phyloP scores from a whole-genome alignment of 1,284 basidiomycete genomes.

The Mycosarcoma maydis region DNA sequence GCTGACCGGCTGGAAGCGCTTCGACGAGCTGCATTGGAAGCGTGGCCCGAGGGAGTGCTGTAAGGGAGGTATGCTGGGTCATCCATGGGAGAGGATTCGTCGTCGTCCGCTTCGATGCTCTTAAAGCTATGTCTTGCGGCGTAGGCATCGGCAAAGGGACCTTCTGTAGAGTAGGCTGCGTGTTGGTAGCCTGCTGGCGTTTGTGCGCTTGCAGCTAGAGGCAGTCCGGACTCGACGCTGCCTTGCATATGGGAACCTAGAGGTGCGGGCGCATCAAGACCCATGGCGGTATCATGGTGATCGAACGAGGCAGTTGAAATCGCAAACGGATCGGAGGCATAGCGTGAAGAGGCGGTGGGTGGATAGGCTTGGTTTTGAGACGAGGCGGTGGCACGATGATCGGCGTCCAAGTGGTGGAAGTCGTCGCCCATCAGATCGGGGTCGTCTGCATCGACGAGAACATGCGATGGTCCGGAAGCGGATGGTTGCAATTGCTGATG shows the following conservation, averaged over 20 bases:
- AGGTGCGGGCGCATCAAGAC: constrained; percentile 32
- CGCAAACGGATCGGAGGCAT: constrained; percentile 23
- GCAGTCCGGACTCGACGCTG: constrained; percentile 53
- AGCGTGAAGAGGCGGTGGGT: constrained; percentile 10
- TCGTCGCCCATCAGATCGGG: constrained; percentile 61
- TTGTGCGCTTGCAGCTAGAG: constrained; percentile 42
- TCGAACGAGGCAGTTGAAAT: constrained; percentile 32
- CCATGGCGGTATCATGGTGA: constrained; percentile 41
- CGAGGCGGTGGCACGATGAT: constrained; percentile 9
- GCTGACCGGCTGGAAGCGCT: constrained; percentile 9
- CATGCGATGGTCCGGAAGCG: constrained; percentile 46
- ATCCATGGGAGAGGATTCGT: constrained; percentile 47
- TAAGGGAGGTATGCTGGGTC: constrained; percentile 28
- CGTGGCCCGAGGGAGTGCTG: neutral
- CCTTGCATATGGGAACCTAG: constrained; percentile 34
- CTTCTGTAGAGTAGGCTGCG: constrained; percentile 23
- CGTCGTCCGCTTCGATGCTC: constrained; percentile 65
- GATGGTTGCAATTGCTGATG: neutral
- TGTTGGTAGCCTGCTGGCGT: constrained; percentile 48
- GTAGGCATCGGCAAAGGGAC: constrained; percentile 57
- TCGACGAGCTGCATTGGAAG: neutral
- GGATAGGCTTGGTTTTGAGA: constrained; percentile 33
- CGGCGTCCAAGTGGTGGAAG: constrained; percentile 35
- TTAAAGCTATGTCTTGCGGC: constrained; percentile 52
- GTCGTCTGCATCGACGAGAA: constrained; percentile 61